phyloP scores from a whole-genome alignment of 1,284 basidiomycete genomes.

The Ganoderma resinaceum region DNA sequence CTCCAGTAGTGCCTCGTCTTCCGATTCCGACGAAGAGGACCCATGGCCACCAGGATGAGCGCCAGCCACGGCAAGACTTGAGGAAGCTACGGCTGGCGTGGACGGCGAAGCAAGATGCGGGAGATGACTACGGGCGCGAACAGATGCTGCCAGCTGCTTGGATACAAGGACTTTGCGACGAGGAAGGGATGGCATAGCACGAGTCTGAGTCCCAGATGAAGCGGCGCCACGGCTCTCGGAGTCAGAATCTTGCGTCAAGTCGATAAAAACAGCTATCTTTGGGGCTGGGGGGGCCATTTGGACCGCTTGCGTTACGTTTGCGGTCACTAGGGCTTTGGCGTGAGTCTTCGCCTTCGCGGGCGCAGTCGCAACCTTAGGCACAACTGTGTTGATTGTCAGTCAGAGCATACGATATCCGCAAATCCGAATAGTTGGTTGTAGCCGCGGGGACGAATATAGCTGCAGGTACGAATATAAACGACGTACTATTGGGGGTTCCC shows the following conservation, averaged over 20 bases:
- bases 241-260: constrained; percentile 36
- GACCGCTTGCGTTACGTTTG: neutral
- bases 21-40: constrained; percentile 15
- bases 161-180: constrained; percentile 8
- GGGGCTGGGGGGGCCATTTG: constrained; percentile 20
- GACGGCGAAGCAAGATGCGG: neutral
- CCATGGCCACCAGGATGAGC: neutral
- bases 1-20: constrained; percentile 33
- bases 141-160: constrained; percentile 19
- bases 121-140: neutral
- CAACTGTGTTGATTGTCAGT: constrained; percentile 3
- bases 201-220: constrained; percentile 6
- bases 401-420: neutral
- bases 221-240: constrained; percentile 19
- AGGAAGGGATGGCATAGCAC: constrained; percentile 20
- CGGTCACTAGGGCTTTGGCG: constrained; percentile 11
- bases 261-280: constrained; percentile 27
- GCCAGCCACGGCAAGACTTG: neutral
- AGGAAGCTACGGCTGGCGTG: neutral
- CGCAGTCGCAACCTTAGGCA: constrained; percentile 8
- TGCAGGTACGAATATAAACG: neutral
- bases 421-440: neutral
- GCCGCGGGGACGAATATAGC: neutral
- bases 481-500: constrained; percentile 21
- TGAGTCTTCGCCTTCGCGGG: neutral